Evolutionary conservation across 2,329 filamentous ascomycete species (phyloP), one percentile per base, ranked within the genome.

Genomic region (Aspergillus sp.): DNA sequence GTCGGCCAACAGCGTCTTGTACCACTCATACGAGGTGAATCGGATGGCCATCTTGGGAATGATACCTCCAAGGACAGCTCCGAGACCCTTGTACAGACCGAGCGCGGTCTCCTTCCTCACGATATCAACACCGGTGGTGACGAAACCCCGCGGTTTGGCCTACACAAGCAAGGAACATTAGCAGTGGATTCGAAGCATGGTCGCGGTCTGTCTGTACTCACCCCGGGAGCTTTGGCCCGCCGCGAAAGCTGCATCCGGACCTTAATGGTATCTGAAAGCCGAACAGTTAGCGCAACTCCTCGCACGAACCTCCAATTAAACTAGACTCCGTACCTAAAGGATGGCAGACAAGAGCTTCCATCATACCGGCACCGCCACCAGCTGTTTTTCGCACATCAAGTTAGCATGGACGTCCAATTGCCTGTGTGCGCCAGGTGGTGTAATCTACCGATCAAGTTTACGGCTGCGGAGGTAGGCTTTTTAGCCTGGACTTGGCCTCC

Each of bases 1-100:
- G 67, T 88, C 77, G 39, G 87, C 82, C 27, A 96, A 76, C 51
- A 85, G 52, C 65, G 88, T 82, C 79, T 97, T 97, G 73, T 97
- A 98, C 65, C 80, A 82, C 70, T 97, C 93, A 70, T 97, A 98
- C 46, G 88, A 94, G 42, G 91, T 95, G 73, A 98, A 98, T 35
- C 93, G 87, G 67, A 97, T 98, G 51, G 93, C 93, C 93, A 98
- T 98, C 73, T 98, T 98, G 46, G 93, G 93, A 26, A 98, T 82
- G 67, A 98, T 98, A 56, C 93, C 93, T 27, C 90, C 96, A 49
- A 97, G 69, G 38, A 98, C 93, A 46, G 93, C 93, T 52, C 93
- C 93, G n/a, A 98, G 80, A 56, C 93, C 93, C 75, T 98, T 98
- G 79, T 98, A 98, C 48, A 98, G 75, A 53, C 86, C 93, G 33